Percentiles rank a stretch among this genome's conserved stretches.
These are phyloP conservation scores for Prinsepia uniflora DNA, from an alignment of 306 rosid genomes.

Conservation along the genomic window DNA sequence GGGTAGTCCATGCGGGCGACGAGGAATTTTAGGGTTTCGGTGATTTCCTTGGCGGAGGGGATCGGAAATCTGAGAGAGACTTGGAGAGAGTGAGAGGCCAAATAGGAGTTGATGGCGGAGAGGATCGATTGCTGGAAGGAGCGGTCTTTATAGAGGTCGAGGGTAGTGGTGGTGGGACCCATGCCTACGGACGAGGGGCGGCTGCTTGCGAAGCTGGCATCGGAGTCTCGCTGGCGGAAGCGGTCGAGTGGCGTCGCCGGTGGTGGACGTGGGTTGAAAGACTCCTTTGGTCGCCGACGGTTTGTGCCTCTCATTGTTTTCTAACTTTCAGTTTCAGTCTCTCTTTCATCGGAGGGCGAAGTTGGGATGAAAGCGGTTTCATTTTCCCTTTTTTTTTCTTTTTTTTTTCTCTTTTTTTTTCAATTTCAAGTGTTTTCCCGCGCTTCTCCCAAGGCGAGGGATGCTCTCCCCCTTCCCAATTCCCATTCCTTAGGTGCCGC, in stretches of 20 bases:
- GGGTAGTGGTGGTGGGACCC: constrained; percentile 30
- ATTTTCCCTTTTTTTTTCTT: no score
- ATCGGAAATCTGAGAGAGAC: constrained; percentile 47
- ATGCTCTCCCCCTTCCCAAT: no score
- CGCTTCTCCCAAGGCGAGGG: no score
- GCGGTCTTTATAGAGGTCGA: constrained; percentile 84
- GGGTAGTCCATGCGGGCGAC: constrained; percentile 47
- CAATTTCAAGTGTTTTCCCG: background rate
- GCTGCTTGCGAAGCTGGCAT: constrained; percentile 77
- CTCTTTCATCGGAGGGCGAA: background rate
- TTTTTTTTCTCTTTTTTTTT: no score
- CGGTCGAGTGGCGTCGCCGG: constrained; percentile 27
- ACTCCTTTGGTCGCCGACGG: constrained; percentile 47
- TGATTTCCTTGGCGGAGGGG: constrained; percentile 75
- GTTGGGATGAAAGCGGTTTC: background rate
- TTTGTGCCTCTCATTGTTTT: constrained; percentile 48
- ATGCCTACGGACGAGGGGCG: constrained; percentile 70
- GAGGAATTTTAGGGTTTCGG: constrained; percentile 56
- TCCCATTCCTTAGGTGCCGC: no score
- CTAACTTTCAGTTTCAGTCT: background rate
- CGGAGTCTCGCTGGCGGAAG: constrained; percentile 66
- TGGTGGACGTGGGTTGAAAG: constrained; percentile 53
- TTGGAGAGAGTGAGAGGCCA: constrained; percentile 47
- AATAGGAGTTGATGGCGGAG: constrained; percentile 56
- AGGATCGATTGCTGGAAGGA: constrained; percentile 49